phyloP scores from a whole-genome alignment of 129 eudicot genomes.

The Saussurea involucrata region DNA sequence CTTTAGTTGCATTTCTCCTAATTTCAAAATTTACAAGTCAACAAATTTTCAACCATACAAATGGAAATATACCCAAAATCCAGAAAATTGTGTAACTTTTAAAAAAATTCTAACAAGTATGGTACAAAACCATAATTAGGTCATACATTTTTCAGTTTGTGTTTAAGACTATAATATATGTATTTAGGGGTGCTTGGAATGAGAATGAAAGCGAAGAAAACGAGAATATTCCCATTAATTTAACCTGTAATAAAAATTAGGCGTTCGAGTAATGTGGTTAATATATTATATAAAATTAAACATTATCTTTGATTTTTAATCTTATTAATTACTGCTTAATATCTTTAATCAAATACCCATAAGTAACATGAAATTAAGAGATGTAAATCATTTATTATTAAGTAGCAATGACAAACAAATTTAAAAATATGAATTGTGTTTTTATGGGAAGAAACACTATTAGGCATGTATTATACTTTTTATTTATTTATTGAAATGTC shows the following conservation, averaged over 20 bases:
- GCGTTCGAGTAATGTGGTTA: too few relatives aligned
- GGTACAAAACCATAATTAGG: not conserved
- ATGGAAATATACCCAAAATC: slow-evolving; percentile 8
- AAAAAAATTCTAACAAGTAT: not conserved
- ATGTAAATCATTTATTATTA: not conserved
- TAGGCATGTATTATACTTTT: not conserved
- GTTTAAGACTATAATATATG: not conserved
- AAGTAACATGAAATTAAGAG: not conserved
- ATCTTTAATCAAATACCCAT: too few relatives aligned
- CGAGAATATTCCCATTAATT: too few relatives aligned
- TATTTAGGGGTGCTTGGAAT: too few relatives aligned
- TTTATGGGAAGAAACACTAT: too few relatives aligned
- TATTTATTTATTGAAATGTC: too few relatives aligned
- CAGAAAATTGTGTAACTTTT: not conserved
- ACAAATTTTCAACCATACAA: slow-evolving; percentile 2
- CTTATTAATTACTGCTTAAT: too few relatives aligned
- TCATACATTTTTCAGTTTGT: not conserved
- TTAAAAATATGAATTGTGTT: too few relatives aligned
- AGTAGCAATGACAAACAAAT: not conserved
- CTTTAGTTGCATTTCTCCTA: slow-evolving; percentile 6
- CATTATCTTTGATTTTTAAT: too few relatives aligned
- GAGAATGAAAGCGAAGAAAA: too few relatives aligned
- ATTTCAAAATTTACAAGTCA: slow-evolving; percentile 20
- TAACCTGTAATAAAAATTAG: too few relatives aligned
- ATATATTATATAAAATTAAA: too few relatives aligned